These are phyloP conservation scores for Arbutus unedo DNA, from an alignment of 148 eudicot species.

Conservation along the genomic window DNA sequence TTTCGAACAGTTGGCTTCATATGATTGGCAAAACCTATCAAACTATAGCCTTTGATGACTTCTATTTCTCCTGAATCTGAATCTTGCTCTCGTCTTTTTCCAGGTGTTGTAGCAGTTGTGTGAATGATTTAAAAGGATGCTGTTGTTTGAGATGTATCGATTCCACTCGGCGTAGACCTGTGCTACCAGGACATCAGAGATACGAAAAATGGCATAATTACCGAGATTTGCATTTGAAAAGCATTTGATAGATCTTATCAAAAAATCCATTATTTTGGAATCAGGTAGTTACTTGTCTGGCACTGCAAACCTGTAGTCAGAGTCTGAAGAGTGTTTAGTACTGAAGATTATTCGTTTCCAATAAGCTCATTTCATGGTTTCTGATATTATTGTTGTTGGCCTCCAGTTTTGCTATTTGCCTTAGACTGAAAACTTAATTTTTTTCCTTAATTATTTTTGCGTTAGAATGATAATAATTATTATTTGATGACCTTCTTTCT, in stretches of 20 bases:
- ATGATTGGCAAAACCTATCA: neutral
- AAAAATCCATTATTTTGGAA: neutral
- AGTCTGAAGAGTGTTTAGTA: neutral
- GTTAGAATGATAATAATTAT: neutral
- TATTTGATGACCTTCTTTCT: neutral
- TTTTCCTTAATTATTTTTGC: neutral
- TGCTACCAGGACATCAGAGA: conserved; percentile 3
- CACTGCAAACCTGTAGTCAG: neutral
- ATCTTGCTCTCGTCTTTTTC: neutral
- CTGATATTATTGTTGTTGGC: neutral
- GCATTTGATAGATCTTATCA: neutral
- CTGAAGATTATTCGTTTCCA: neutral
- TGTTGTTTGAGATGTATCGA: neutral
- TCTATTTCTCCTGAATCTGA: neutral
- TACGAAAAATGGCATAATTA: neutral
- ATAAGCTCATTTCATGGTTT: neutral
- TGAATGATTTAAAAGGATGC: neutral
- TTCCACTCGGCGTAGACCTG: conserved; percentile 5
- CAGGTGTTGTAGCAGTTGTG: neutral
- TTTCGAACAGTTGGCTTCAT: neutral
- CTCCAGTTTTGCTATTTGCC: neutral
- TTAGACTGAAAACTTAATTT: neutral
- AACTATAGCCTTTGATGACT: neutral
- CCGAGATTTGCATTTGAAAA: neutral
- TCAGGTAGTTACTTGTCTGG: neutral